Evolutionary conservation across 306 rosid species (phyloP).

Genomic region (Gastrolobium bilobum): DNA sequence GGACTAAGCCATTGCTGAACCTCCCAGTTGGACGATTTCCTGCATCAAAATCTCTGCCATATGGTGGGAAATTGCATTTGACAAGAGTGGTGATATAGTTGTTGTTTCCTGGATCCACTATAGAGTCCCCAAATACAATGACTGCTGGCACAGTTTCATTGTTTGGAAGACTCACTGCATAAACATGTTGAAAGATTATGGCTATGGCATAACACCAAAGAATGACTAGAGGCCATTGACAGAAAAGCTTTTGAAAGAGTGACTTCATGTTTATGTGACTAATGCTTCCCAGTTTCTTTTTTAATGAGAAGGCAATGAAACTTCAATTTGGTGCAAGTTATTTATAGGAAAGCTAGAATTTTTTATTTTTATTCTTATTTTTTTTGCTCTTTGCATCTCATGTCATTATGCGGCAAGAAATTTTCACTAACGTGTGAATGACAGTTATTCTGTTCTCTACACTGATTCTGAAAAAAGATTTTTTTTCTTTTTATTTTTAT

Average conservation of each 20-base stretch:
- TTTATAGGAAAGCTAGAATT: constrained; percentile 26
- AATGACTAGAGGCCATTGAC: constrained; percentile 27
- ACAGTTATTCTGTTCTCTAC: no score
- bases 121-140: constrained; percentile 77
- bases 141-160: constrained; percentile 70
- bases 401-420: background rate
- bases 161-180: constrained; percentile 35
- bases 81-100: constrained; percentile 58
- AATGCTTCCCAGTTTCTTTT: constrained; percentile 9
- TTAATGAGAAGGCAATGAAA: constrained; percentile 8
- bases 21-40: constrained; percentile 68
- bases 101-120: constrained; percentile 86
- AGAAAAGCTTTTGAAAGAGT: constrained; percentile 3
- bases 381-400: background rate
- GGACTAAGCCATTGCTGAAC: constrained; percentile 74
- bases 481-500: no score
- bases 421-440: background rate
- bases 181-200: constrained; percentile 35
- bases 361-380: background rate
- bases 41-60: constrained; percentile 69
- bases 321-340: constrained; percentile 29
- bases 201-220: constrained; percentile 15
- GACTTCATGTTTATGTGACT: constrained; percentile 33
- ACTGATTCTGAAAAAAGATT: no score
- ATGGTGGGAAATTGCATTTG: constrained; percentile 76